These are phyloP conservation scores for Monilinia laxa DNA, from an alignment of 2,329 filamentous ascomycete genomes.

Conservation along the genomic window DNA sequence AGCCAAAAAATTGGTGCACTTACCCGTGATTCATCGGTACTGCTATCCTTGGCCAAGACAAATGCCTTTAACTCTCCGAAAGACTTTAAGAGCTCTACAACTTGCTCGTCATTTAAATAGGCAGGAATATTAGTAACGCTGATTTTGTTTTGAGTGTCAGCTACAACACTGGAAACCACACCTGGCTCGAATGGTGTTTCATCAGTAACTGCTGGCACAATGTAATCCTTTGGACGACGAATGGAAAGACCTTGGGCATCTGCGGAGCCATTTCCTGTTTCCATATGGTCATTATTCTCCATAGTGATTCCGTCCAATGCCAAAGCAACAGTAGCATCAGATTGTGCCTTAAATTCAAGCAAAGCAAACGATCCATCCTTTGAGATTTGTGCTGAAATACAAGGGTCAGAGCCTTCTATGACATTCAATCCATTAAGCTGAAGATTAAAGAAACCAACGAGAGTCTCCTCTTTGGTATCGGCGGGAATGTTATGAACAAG, in stretches of 20 bases:
- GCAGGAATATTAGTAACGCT: conserved; percentile 85
- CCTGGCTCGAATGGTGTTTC: conserved; percentile 73
- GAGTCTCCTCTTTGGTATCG: conserved; percentile 68
- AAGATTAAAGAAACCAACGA: conserved; percentile 89
- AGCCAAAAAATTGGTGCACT: conserved; percentile 43
- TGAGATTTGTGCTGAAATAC: conserved; percentile 77
- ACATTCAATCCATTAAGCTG: conserved; percentile 97
- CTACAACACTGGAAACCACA: conserved; percentile 74
- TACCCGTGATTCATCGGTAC: conserved; percentile 84
- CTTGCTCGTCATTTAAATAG: conserved; percentile 87
- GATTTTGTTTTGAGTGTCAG: conserved; percentile 94
- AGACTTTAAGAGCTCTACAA: conserved; percentile 82
- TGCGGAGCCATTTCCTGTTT: conserved; percentile 50
- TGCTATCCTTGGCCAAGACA: conserved; percentile 80
- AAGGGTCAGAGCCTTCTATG: conserved; percentile 79
- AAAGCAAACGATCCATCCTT: conserved; percentile 79
- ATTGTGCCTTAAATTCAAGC: conserved; percentile 82
- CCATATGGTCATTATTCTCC: conserved; percentile 65
- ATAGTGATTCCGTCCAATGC: conserved; percentile 88
- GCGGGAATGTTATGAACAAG: conserved; percentile 80
- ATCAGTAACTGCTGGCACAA: conserved; percentile 77
- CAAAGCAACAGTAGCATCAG: conserved; percentile 87
- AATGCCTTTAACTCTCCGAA: conserved; percentile 95
- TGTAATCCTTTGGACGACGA: conserved; percentile 92
- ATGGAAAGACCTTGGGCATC: conserved; percentile 65